Evolutionary conservation across 768 basidiomycete genomes (phyloP), one percentile per base, ranked within the genome.

Genomic region (Chiua virens): DNA sequence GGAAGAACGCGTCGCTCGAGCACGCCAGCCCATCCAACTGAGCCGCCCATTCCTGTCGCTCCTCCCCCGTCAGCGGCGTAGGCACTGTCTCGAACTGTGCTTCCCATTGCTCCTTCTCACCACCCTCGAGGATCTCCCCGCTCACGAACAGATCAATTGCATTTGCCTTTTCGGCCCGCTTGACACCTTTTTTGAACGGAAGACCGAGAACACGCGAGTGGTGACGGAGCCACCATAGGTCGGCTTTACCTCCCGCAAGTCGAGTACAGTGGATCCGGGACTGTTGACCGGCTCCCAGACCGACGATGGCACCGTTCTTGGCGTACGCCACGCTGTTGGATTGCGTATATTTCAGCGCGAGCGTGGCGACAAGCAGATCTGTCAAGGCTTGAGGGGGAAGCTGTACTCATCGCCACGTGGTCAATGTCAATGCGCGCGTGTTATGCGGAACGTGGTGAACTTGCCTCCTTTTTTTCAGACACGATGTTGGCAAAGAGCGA

Each of bases 261-360:
- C 97, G 90, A 15, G 97, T 99, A 75, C 97, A 99, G 76, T 99
- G 97, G 65, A 99, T 99, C 36, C 97, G 90, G 5, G 96, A 98
- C 68, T 98, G 97, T 65, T 98, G 97, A 13, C 96, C 97, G 0
- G 97, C 97, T 30, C 97, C 97, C 42, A 98, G 87, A 42, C 96
- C 97, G 60, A 99, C 81, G 67, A 96, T 88, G 14, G 94, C 85
- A 13, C 97, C 97, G 62, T 84, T 87, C 62, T 84, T 86, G 1
- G 95, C 92, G 66, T 97, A 99, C 27, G 96, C 88, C 46, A 99
- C 97, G 55, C 92, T 95, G 79, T 99, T 98, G 44, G 97, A 99
- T 69, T 98, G 97, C 1, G 97, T 99, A 79, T 98, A 99, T 70
- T 98, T 99, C 62, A 98, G 80, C 1, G 96, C 89, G 21, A 98